phyloP scores from a whole-genome alignment of 2,329 filamentous ascomycete species.

The Paracorniculantispora psalliotae region DNA sequence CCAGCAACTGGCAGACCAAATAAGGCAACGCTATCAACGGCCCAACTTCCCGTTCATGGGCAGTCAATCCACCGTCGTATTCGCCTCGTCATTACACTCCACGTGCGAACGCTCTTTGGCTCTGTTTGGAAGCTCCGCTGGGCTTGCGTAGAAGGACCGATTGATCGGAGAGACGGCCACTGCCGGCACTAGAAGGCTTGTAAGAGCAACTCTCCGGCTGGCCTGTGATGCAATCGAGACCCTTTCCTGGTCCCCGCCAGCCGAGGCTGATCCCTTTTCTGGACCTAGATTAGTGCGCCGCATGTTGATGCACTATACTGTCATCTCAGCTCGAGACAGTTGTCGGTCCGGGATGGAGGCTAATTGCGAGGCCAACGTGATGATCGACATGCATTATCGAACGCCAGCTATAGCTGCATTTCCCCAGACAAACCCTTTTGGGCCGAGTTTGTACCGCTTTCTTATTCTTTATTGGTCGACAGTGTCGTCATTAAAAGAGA shows the following conservation, averaged over 20 bases:
- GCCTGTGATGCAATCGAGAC: conserved; percentile 2
- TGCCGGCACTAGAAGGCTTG: neutral
- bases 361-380: neutral
- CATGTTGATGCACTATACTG: neutral
- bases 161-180: neutral
- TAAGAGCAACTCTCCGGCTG: neutral
- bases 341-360: conserved; percentile 6
- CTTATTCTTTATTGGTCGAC: neutral
- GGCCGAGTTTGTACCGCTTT: conserved; percentile 1
- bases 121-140: neutral
- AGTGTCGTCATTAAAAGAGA: neutral
- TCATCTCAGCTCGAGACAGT: neutral
- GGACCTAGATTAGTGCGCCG: neutral
- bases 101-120: too few relatives aligned
- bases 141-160: conserved; percentile 3
- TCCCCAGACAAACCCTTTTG: neutral
- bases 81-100: neutral
- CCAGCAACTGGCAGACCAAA: too few relatives aligned
- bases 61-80: neutral
- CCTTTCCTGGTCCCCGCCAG: too few relatives aligned
- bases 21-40: too few relatives aligned
- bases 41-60: too few relatives aligned
- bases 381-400: neutral
- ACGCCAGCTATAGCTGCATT: neutral
- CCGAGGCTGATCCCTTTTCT: neutral